Evolutionary conservation across 345 rosid species (phyloP), one percentile per base, ranked within the genome.

Genomic region (Linum trigynum): DNA sequence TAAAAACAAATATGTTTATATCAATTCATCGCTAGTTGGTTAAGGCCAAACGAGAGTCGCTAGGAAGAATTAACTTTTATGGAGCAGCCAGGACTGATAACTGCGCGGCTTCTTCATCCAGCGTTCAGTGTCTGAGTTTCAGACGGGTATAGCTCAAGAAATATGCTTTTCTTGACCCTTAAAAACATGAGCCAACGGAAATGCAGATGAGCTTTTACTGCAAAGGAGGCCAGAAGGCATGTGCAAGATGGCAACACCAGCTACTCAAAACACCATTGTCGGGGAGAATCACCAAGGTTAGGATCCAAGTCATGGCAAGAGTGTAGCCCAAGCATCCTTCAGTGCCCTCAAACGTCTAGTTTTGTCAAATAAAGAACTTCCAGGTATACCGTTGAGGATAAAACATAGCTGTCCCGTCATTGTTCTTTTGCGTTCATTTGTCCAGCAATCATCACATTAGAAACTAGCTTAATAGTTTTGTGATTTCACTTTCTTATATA

Each of bases 111-210:
- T 75, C 89, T 89, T 62, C 84, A 83, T 82, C 82, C 91, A 2
- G 98, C 95, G 63, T 86, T 92, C 75, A 87, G 91, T 0, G 86
- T 89, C 43, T 92, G 95, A 95, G 59, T 92, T 63, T 89, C 95
- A 80, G 71, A 92, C 96, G 70, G 96, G 96, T 92, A 71, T 48
- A n/a, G 53, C 14, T 10, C 53, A 9, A 48, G 53, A 10, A 48
- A 9, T 14, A 3, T 23, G 1, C 32, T 23, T 23, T 23, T 23
- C 32, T 23, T 23, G 32, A 23, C 32, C 53, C 50, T 43, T 11
- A 43, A 2, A 42, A 43, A 43, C 32, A 23, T 23, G 32, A 23
- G 32, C 32, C 32, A n/a, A n/a, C n/a, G n/a, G n/a, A n/a, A n/a
- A 59, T 39, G 69, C 83, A 92, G 95, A 82, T 71, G 96, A 92